Evolutionary conservation across 257 asterid genomes (phyloP), one percentile per base, ranked within the genome.

Genomic region (Craterostigma plantagineum): DNA sequence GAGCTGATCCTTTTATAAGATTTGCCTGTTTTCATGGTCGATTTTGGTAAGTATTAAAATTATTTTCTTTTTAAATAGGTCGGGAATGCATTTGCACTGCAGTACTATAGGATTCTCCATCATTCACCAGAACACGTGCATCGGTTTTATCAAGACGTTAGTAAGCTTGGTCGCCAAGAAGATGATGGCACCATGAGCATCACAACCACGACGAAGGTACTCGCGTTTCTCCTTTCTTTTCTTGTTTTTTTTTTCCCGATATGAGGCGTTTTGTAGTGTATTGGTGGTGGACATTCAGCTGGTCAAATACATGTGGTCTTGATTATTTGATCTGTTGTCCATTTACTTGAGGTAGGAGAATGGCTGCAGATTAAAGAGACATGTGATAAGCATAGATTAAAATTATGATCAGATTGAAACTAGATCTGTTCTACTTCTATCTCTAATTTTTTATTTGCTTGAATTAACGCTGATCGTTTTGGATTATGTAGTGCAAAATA

Each of bases 141-240:
- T 54, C 74, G 79, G 54, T 90, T 90, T 70, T 90, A 83, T 64
- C 92, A 83, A 72, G 94, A 90, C 38, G 55, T 47, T 16, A 90
- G 99, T 52, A 79, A 70, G 77, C 79, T 90, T 34, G 92, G 93
- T 35, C 92, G 95, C 11, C 95, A 93, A 4, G 93, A 73, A 52
- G 73, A 52, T 35, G 91, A 83, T 65, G 99, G 94, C 44, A 51
- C 76, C 64, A 61, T 83, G 84, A 61, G 68, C 61, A 51, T 72
- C 51, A 90, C 99, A n/a, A 72, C 95, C 34, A 72, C 99, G 34
- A 74, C 82, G 99, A 58, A 64, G 12, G 99, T 83, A 79, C 68
- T 57, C 11, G 5, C 13, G 4, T 45, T 1, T 45, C 11, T 10
- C 11, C 12, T 10, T 46, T 1, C 33, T 9, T 6, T 18, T 9